Base-by-base conservation (phyloP, 805 yeast genomes). In the Saccharomycopsis fermentans region DNA sequence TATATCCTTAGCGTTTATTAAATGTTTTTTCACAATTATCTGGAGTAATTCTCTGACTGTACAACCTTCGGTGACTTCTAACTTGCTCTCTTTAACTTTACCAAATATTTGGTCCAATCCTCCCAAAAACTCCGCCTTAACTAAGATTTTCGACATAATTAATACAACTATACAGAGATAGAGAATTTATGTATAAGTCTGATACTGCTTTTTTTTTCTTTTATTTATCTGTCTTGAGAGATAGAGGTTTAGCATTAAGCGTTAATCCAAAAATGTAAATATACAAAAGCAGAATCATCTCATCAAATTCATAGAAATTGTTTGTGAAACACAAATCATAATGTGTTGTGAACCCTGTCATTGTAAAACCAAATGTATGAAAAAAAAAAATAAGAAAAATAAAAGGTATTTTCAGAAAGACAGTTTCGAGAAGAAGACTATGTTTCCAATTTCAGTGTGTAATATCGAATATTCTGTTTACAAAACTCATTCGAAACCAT, bases 71-170 rank as follows among this genome's bases (percentile, higher is more conserved):
- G 8, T 40, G 1, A 58, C 55, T 16, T 48, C 47, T 14, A 61
- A 26, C 19, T 32, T 53, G n/a, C 58, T 53, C 11, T 52, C 43
- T 27, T 50, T 57, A 26, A 54, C 59, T 17, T 56, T 59, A 9
- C 55, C 58, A 35, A 62, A 62, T 29, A 62, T 62, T 54, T 62
- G 64, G 39, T 62, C 61, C 14, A 62, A 35, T 3, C 64, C 64
- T 19, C 64, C 64, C 26, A 62, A 50, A 48, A 62, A 62, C 35
- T 62, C 64, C 12, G 59, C 55, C 34, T 57, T 62, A 6, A 62
- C 62, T 24, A 29, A 51, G 17, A 52, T 56, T 35, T 19, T 43
- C 14, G 36, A 26, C 56, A 51, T 55, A n/a, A n/a, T n/a, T n/a
- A n/a, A n/a, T n/a, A n/a, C n/a, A n/a, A n/a, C n/a, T n/a, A n/a